phyloP scores from a whole-genome alignment of 208 protist species.

The Angomonas desouzai region DNA sequence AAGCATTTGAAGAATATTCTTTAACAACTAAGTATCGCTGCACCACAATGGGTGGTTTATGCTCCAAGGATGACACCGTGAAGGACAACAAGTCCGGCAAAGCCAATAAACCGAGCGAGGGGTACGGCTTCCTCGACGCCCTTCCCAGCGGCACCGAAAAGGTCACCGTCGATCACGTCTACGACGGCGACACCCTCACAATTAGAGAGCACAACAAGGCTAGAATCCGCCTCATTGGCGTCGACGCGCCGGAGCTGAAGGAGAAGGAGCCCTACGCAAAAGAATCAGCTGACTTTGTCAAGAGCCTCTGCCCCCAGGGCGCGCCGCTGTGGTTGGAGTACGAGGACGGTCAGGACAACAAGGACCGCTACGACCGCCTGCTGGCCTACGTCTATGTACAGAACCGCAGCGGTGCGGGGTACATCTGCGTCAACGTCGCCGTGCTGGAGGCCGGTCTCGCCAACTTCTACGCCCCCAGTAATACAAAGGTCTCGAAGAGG shows the following conservation, averaged over 20 bases:
- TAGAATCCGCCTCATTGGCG: conserved; percentile 46
- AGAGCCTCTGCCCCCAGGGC: conserved; percentile 26
- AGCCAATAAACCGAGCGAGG: not conserved
- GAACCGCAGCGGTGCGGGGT: conserved; percentile 23
- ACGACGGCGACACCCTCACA: conserved; percentile 65
- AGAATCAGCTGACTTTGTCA: conserved; percentile 40
- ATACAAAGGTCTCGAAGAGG: conserved; percentile 14
- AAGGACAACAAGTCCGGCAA: not conserved
- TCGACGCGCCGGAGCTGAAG: conserved; percentile 49
- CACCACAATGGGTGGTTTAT: not conserved
- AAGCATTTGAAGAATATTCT: not conserved
- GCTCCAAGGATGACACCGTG: conserved; percentile 4
- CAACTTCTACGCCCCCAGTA: conserved; percentile 31
- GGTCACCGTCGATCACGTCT: conserved; percentile 43
- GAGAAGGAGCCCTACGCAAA: conserved; percentile 42
- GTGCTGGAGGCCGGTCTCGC: conserved; percentile 45
- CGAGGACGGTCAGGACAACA: conserved; percentile 11
- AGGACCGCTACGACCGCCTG: conserved; percentile 36
- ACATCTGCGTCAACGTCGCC: conserved; percentile 46
- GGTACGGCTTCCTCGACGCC: conserved; percentile 27
- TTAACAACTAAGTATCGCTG: not conserved
- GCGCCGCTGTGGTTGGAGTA: conserved; percentile 28
- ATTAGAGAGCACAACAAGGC: conserved; percentile 28
- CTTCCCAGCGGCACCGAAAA: conserved; percentile 29
- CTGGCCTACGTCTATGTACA: conserved; percentile 42